These are phyloP conservation scores for Candida michaelii DNA, from an alignment of 805 yeast genomes.

Conservation along the genomic window DNA sequence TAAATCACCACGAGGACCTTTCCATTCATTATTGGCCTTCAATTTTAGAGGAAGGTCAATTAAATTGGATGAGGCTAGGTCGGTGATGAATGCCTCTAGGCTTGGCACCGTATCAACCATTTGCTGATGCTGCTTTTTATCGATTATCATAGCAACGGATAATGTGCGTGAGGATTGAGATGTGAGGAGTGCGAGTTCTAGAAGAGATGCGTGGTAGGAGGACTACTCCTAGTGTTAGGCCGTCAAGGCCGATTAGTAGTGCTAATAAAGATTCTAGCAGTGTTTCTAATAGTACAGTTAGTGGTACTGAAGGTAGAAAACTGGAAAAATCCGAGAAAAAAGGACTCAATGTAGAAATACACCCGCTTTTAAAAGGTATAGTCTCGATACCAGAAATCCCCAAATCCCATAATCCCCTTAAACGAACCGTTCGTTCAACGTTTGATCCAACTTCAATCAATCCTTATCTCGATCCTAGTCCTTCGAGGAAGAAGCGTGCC, in stretches of 20 bases:
- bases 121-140: slow-evolving; percentile 28
- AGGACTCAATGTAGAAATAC: slow-evolving; percentile 35
- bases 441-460: slow-evolving; percentile 38
- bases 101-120: slow-evolving; percentile 30
- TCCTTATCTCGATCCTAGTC: slow-evolving; percentile 31
- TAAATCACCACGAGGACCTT: slow-evolving; percentile 65
- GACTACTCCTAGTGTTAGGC: too few relatives aligned
- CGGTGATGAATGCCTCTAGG: slow-evolving; percentile 32
- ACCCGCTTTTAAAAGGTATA: slow-evolving; percentile 34
- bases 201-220: too few relatives aligned
- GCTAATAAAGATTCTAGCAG: too few relatives aligned
- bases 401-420: slow-evolving; percentile 28
- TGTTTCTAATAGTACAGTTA: too few relatives aligned
- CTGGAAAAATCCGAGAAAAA: slow-evolving; percentile 10
- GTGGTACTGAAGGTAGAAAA: too few relatives aligned
- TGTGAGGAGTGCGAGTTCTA: too few relatives aligned
- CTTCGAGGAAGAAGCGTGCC: slow-evolving; percentile 14
- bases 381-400: slow-evolving; percentile 26
- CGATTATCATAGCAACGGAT: slow-evolving; percentile 28
- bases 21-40: slow-evolving; percentile 48
- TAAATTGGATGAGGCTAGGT: slow-evolving; percentile 36
- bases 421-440: slow-evolving; percentile 23
- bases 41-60: slow-evolving; percentile 42
- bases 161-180: too few relatives aligned
- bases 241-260: too few relatives aligned